These are phyloP conservation scores for Ophiostoma sp. DNA, from an alignment of 2,329 filamentous ascomycete species.

Conservation along the genomic window DNA sequence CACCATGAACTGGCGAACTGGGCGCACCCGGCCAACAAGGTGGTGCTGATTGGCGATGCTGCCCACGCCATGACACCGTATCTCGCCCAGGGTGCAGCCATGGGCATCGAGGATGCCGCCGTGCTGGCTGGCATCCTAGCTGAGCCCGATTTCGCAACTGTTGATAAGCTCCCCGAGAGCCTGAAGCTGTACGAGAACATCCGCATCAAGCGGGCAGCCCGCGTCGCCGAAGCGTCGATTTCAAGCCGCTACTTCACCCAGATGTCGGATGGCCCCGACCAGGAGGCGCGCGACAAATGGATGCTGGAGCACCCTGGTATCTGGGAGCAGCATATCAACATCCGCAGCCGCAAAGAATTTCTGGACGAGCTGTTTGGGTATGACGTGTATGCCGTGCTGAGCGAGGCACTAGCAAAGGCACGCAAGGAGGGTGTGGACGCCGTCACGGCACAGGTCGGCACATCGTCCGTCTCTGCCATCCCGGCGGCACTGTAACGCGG, in stretches of 20 bases:
- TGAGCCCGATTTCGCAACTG: constrained; percentile 23
- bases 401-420: constrained; percentile 14
- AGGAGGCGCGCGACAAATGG: constrained; percentile 23
- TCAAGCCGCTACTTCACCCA: constrained; percentile 21
- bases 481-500: not conserved
- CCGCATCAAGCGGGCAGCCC: constrained; percentile 22
- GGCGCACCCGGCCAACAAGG: constrained; percentile 29
- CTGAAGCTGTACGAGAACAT: constrained; percentile 20
- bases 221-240: constrained; percentile 19
- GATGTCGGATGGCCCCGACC: constrained; percentile 21
- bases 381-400: constrained; percentile 18
- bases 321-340: constrained; percentile 21
- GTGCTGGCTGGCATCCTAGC: constrained; percentile 38
- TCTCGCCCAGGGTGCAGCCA: constrained; percentile 43
- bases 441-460: constrained; percentile 8
- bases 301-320: constrained; percentile 23
- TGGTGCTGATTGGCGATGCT: constrained; percentile 44
- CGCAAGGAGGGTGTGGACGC: constrained; percentile 5
- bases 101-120: constrained; percentile 46
- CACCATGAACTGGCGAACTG: constrained; percentile 21
- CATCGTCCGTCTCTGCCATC: constrained; percentile 15
- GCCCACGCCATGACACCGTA: constrained; percentile 47
- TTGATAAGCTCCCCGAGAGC: constrained; percentile 11
- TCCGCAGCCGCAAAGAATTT: constrained; percentile 23
- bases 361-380: constrained; percentile 24